Conservation (phyloP, 768 basidiomycete species). For the Lentinula raphanica region DNA sequence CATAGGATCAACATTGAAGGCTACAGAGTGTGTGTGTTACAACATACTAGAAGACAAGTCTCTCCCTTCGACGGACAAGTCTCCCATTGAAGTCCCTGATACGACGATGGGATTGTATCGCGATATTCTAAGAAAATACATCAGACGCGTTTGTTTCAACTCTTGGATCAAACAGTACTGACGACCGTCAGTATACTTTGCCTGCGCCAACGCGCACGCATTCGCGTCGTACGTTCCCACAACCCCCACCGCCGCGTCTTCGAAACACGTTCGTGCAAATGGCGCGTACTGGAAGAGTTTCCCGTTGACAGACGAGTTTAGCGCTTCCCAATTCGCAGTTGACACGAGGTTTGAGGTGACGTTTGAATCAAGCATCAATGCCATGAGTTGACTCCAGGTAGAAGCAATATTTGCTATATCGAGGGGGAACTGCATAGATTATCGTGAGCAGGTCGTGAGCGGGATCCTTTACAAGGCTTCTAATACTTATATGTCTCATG, state of each 20-base stretch:
- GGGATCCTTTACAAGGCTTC: background rate
- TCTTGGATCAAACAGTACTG: background rate
- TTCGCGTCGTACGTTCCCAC: background rate
- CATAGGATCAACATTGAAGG: background rate
- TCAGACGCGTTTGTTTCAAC: background rate
- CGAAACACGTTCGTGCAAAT: constrained; percentile 2
- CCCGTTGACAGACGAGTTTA: constrained; percentile 1
- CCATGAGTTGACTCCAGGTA: background rate
- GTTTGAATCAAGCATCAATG: background rate
- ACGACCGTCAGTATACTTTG: background rate
- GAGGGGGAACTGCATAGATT: background rate
- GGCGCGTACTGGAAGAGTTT: background rate
- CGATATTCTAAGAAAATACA: background rate
- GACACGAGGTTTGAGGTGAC: background rate
- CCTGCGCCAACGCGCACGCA: background rate
- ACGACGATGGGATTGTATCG: background rate
- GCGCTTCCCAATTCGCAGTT: background rate
- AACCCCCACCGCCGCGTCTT: background rate
- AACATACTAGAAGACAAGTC: background rate
- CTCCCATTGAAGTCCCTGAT: background rate
- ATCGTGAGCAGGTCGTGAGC: background rate
- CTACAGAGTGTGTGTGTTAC: no score
- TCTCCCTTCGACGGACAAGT: background rate
- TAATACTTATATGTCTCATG: background rate
- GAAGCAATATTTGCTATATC: background rate